Evolutionary conservation across 257 asterid genomes (phyloP), one percentile per base, ranked within the genome.

Genomic region (Nyctanthes arbortristis): DNA sequence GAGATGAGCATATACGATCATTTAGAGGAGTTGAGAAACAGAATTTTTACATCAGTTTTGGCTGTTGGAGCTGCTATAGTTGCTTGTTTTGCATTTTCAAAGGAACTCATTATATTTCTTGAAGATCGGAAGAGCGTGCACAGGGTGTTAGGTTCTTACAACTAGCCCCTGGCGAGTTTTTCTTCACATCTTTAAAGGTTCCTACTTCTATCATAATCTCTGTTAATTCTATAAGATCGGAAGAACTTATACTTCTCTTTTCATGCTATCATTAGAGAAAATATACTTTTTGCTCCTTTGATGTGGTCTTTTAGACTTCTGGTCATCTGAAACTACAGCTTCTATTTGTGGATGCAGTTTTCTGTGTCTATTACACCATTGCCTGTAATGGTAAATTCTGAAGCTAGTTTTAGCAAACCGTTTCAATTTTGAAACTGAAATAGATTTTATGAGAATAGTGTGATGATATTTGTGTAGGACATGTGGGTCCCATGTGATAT

Each of bases 121-220:
- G 99, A 94, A 84, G 91, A 88, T 64, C 99, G 97, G n/a, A n/a
- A 14, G 98, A 89, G 33, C 79, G 84, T 13, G 60, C 76, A 34
- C 97, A 85, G 77, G 99, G 99, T 66, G 99, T 94, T 75, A 96
- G 99, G 7, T 94, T 94, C 72, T 81, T 94, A 57, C 99, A 94
- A 73, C 85, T 94, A 43, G 99, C 91, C 33, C 99, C 99, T 25
- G 99, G 99, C 57, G 99, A 94, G 78, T 94, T 94, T 78, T 94
- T 94, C 89, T 94, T 94, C 84, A 94, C 99, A 11, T 78, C 99
- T 35, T 78, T 94, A 49, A 94, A 94, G 98, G 99, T 16, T 3
- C 22, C 12, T 43, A 16, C 3, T 94, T 45, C 16, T 45, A 45
- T 0, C 56, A n/a, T 45, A 20, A 11, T 14, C 27, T 22, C 2